These are phyloP conservation scores for Nidula microcarpa DNA, from an alignment of 768 basidiomycete species.

Conservation along the genomic window DNA sequence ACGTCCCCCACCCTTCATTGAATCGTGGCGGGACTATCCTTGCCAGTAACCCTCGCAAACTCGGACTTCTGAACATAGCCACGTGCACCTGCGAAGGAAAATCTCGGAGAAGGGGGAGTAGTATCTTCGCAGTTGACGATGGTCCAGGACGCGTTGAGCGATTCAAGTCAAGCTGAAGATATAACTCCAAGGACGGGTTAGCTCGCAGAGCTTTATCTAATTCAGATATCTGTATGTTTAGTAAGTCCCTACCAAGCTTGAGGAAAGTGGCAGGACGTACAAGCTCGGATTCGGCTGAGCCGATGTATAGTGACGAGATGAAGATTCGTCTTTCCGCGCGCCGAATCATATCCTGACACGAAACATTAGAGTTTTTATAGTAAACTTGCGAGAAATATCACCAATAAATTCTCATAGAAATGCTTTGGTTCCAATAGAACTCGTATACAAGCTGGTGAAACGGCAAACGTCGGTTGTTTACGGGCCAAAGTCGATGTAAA, in stretches of 20 bases:
- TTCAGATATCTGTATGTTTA: conserved; percentile 56
- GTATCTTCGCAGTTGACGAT: conserved; percentile 60
- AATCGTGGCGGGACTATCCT: conserved; percentile 84
- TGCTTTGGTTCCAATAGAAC: conserved; percentile 55
- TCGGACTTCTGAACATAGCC: conserved; percentile 86
- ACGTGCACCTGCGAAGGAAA: conserved; percentile 74
- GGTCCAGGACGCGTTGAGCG: conserved; percentile 74
- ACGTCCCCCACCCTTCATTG: conserved; percentile 98
- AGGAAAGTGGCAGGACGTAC: conserved; percentile 39
- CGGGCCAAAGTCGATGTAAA: conserved; percentile 30
- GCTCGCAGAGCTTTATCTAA: conserved; percentile 55
- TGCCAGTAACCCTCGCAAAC: conserved; percentile 69
- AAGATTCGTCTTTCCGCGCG: conserved; percentile 80
- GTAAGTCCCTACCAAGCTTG: too few relatives aligned
- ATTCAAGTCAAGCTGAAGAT: conserved; percentile 79
- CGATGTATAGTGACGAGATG: conserved; percentile 88
- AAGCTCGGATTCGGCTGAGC: conserved; percentile 72
- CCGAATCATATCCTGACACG: conserved; percentile 64
- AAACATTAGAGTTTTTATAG: neutral
- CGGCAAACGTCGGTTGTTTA: conserved; percentile 45
- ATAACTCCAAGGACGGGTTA: conserved; percentile 61
- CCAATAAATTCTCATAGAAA: conserved; percentile 56
- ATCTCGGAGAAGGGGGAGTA: conserved; percentile 70
- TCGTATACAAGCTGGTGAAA: conserved; percentile 43
- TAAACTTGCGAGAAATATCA: conserved; percentile 22